Percentiles rank a stretch among this genome's conserved stretches.
Evolutionary conservation across 768 basidiomycete species (phyloP).

Genomic region (Omphalotus guepiniiformis): DNA sequence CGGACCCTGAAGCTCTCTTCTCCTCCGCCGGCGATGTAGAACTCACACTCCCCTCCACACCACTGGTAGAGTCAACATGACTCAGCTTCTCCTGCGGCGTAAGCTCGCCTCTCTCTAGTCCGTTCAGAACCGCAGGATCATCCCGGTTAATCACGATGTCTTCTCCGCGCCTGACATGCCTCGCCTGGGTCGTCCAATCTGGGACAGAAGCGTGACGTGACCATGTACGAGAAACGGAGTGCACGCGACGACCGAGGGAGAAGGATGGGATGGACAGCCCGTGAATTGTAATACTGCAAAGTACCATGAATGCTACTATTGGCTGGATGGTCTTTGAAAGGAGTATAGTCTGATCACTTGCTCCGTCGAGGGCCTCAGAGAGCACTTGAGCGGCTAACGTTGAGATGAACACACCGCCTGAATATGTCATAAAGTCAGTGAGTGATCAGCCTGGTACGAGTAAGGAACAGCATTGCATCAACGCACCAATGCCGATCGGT

Average conservation of each 20-base stretch:
- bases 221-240: conserved; percentile 71
- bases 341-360: conserved; percentile 54
- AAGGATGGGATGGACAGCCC: conserved; percentile 94
- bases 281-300: conserved; percentile 83
- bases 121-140: conserved; percentile 43
- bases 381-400: conserved; percentile 71
- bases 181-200: conserved; percentile 60
- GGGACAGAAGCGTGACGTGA: conserved; percentile 49
- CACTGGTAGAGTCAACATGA: no score
- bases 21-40: background rate
- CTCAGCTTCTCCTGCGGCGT: conserved; percentile 13
- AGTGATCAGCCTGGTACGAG: background rate
- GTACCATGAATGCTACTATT: conserved; percentile 91
- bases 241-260: conserved; percentile 89
- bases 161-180: conserved; percentile 50
- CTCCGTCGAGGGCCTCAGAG: conserved; percentile 27
- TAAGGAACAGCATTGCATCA: conserved; percentile 3
- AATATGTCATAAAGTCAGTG: conserved; percentile 8
- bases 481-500: conserved; percentile 71
- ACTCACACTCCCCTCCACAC: conserved; percentile 1
- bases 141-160: conserved; percentile 69
- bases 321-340: conserved; percentile 82
- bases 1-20: conserved; percentile 1
- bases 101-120: conserved; percentile 15
- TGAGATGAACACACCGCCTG: conserved; percentile 91